A percentile compares a stretch with the other conserved stretches of the same genome.
These are phyloP conservation scores for Gossypium schwendimanii DNA, from an alignment of 441 rosid species.

Conservation along the genomic window DNA sequence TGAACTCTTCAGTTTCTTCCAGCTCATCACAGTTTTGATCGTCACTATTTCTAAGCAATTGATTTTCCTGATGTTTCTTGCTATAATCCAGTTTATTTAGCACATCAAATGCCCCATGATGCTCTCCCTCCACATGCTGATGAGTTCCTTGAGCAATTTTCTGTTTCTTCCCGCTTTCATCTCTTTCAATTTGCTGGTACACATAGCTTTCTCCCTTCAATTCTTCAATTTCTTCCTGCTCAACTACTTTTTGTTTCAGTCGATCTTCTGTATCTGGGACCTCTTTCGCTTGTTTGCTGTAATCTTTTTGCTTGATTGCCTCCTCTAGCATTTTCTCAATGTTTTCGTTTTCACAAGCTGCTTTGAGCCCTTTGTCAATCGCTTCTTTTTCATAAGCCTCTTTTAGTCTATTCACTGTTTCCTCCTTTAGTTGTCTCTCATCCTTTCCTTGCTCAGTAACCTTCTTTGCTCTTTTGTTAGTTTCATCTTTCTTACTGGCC, in stretches of 20 bases:
- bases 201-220: slow-evolving; percentile 23
- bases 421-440: slow-evolving; percentile 32
- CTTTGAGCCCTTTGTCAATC: slow-evolving; percentile 31
- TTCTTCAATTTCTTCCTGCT: slow-evolving; percentile 27
- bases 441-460: slow-evolving; percentile 28
- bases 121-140: slow-evolving; percentile 21
- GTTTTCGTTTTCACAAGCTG: slow-evolving; percentile 37
- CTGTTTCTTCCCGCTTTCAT: slow-evolving; percentile 15
- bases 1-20: slow-evolving; percentile 24
- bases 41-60: slow-evolving; percentile 20
- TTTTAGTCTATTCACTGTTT: slow-evolving; percentile 28
- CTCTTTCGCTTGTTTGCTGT: slow-evolving; percentile 10
- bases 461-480: slow-evolving; percentile 23
- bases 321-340: slow-evolving; percentile 16
- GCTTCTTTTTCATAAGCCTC: slow-evolving; percentile 34
- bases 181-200: slow-evolving; percentile 11
- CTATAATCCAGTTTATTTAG: slow-evolving; percentile 14
- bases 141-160: slow-evolving; percentile 20
- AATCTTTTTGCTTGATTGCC: slow-evolving; percentile 13
- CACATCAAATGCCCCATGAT: slow-evolving; percentile 10
- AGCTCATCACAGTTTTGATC: slow-evolving; percentile 20
- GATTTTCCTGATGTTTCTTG: slow-evolving; percentile 20
- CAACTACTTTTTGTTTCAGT: slow-evolving; percentile 17
- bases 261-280: slow-evolving; percentile 24
- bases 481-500: slow-evolving; percentile 31